Evolutionary conservation across 768 basidiomycete genomes (phyloP), one percentile per base, ranked within the genome.

Genomic region (Rubroboletus satanas): DNA sequence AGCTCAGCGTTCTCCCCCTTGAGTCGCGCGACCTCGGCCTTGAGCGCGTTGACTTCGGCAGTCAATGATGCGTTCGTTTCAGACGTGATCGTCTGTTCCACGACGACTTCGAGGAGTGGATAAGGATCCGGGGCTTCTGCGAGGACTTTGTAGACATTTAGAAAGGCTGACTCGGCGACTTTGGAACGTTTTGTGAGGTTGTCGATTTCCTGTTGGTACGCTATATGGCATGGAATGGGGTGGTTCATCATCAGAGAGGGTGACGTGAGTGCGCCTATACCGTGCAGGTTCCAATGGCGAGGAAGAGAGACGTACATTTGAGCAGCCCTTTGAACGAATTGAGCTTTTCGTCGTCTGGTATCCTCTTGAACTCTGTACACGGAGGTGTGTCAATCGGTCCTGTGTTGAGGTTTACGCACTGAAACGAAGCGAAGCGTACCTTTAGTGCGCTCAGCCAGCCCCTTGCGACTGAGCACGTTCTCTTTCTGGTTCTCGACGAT

Each of bases 401-500:
- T 49, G 33, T 21, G 14, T 17, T 12, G 39, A 32, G 17, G 12
- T 9, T 21, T 15, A 23, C 28, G 12, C 17, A 7, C 6, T 4
- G 35, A 7, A 10, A 31, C 2, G 18, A 32, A 29, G 5, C 2
- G 14, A 39, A 50, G 18, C 28, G 10, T 37, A 90, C 96, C 96
- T 77, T 96, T 91, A 0, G 97, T 99, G 70, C 90, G 88, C 74
- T 98, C 97, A 1, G 96, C 92, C 21, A 99, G 78, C 51, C 86
- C 88, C 72, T 98, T 99, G 41, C 97, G 82, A 10, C 94, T 94
- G 3, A 99, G 79, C 43, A 98, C 80, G 60, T 90, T 93, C 76
- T 98, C 96, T 76, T 98, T 99, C 78, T 98, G 95, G 74, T 95
- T 95, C 78, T 98, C 94, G 21, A 99, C 95, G 14, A 99, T 79